Percentiles rank a stretch among this genome's conserved stretches.
Conservation (phyloP, 352 stramenopile genomes). For the Globisporangium viniferum region DNA sequence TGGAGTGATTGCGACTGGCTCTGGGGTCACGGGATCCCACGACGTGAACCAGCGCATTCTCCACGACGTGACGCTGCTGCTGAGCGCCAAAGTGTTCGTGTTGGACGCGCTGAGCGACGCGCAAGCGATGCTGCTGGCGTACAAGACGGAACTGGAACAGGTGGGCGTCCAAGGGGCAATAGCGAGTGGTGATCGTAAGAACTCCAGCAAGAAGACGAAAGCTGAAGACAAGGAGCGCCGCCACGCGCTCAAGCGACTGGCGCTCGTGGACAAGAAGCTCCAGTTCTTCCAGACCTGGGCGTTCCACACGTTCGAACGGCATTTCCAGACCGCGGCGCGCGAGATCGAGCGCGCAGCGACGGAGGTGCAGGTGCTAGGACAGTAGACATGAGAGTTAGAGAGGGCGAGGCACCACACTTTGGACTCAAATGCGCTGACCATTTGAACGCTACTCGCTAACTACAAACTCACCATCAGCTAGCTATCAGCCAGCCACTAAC, state of each 20-base stretch:
- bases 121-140: constrained; percentile 34
- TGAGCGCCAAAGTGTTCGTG: constrained; percentile 45
- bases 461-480: background rate
- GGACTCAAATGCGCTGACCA: background rate
- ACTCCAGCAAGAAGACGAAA: constrained; percentile 17
- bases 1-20: too few species aligned
- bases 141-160: constrained; percentile 14
- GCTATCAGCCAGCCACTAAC: background rate
- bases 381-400: background rate
- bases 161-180: background rate
- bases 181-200: background rate
- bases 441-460: background rate
- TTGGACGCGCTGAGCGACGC: constrained; percentile 64
- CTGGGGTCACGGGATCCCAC: background rate
- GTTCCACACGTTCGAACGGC: constrained; percentile 20
- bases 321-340: constrained; percentile 3
- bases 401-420: background rate
- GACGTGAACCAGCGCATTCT: constrained; percentile 35
- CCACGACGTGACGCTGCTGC: constrained; percentile 38
- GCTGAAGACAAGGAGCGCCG: constrained; percentile 20
- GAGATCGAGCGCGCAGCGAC: constrained; percentile 8
- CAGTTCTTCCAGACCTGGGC: constrained; percentile 59
- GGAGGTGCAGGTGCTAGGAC: background rate
- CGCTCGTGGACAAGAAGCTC: constrained; percentile 45
- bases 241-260: constrained; percentile 26